Percentiles rank a stretch among this genome's conserved stretches.
These are phyloP conservation scores for Nannizzia gypsea DNA, from an alignment of 2,329 filamentous ascomycete species.

Conservation along the genomic window DNA sequence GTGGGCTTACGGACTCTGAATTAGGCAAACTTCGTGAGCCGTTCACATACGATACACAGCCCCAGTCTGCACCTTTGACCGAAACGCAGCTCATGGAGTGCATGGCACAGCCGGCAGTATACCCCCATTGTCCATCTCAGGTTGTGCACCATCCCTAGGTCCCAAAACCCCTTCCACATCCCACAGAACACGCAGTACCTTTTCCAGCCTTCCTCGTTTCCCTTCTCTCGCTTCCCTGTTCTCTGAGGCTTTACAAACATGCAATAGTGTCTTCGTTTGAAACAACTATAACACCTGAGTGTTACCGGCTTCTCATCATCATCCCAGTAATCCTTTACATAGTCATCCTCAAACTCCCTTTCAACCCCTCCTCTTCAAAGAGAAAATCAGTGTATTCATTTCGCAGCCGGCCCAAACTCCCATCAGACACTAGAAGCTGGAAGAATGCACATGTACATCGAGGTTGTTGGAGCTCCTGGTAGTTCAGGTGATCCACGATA, in stretches of 20 bases:
- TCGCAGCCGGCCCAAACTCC: constrained; percentile 8
- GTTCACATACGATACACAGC: not conserved
- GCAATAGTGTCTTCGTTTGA: constrained; percentile 10
- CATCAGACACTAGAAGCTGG: constrained; percentile 9
- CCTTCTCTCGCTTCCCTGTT: constrained; percentile 15
- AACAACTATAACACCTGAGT: constrained; percentile 16
- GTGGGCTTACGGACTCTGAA: no score
- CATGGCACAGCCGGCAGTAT: not conserved
- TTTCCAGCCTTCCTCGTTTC: constrained; percentile 13
- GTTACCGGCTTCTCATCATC: not conserved
- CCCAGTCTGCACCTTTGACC: not conserved
- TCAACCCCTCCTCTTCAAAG: constrained; percentile 6
- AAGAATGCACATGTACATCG: constrained; percentile 13
- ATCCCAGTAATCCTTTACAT: not conserved
- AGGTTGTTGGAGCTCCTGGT: constrained; percentile 11
- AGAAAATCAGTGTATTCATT: constrained; percentile 5
- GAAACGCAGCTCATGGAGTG: not conserved
- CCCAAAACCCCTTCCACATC: constrained; percentile 13
- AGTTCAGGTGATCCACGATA: constrained; percentile 9
- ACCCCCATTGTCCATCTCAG: not conserved
- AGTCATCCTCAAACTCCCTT: not conserved
- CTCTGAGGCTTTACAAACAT: constrained; percentile 14
- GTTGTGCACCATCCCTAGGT: constrained; percentile 6
- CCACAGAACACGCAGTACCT: constrained; percentile 11
- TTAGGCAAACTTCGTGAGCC: not conserved